phyloP scores from a whole-genome alignment of 2,329 filamentous ascomycete genomes.

The Ceratocystis diversiconidia region DNA sequence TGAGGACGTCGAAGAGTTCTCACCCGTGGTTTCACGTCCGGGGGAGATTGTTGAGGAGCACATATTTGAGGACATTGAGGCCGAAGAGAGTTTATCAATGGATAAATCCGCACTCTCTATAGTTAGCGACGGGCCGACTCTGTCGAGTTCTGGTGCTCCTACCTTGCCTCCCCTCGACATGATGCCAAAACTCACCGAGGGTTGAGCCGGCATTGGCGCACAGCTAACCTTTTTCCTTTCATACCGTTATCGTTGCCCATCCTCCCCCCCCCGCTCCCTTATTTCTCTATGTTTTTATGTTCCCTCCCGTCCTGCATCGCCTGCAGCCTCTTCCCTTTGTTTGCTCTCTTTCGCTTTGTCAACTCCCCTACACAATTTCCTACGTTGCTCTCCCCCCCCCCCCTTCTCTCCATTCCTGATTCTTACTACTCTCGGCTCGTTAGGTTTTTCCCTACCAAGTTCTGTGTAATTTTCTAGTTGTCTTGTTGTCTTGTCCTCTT shows the following conservation, averaged over 20 bases:
- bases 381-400: too few species aligned
- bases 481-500: background rate
- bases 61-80: conserved; percentile 20
- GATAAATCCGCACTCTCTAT: conserved; percentile 12
- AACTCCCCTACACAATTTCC: background rate
- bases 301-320: background rate
- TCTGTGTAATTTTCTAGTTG: background rate
- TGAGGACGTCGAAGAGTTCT: conserved; percentile 28
- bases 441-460: background rate
- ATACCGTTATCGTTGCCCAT: background rate
- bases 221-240: background rate
- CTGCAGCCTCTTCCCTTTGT: conserved; percentile 1
- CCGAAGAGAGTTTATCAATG: conserved; percentile 9
- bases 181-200: conserved; percentile 13
- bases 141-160: conserved; percentile 10
- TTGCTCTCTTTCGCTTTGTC: conserved; percentile 1
- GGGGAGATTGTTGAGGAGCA: conserved; percentile 17
- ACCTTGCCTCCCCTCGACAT: conserved; percentile 13
- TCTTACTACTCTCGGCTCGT: conserved; percentile 1
- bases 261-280: background rate
- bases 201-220: background rate
- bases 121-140: conserved; percentile 1
- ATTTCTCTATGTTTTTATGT: conserved; percentile 1
- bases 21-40: conserved; percentile 9
- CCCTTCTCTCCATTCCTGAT: conserved; percentile 3